Conservation (phyloP, 2,329 filamentous ascomycete species). For the Ophioceras dolichostomum region DNA sequence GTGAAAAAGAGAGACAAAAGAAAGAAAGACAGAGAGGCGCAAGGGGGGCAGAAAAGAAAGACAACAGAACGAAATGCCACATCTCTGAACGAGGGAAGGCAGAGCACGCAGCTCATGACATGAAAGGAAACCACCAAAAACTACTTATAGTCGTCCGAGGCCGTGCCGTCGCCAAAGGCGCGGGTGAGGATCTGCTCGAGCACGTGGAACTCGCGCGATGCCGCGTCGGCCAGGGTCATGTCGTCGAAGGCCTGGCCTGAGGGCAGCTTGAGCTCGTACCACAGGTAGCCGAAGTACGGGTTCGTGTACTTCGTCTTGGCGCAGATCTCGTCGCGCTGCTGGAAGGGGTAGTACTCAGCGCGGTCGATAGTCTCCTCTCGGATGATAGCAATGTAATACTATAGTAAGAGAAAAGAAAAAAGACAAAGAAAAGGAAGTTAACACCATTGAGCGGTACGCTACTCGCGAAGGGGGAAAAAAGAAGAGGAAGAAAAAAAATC, state of each 20-base stretch:
- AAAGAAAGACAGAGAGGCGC: neutral
- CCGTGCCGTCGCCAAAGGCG: constrained; percentile 16
- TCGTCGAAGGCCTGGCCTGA: constrained; percentile 28
- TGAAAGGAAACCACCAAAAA: too few relatives aligned
- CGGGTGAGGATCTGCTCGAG: constrained; percentile 36
- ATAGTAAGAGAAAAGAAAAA: neutral
- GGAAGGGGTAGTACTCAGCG: constrained; percentile 24
- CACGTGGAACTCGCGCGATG: constrained; percentile 31
- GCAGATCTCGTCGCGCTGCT: constrained; percentile 26
- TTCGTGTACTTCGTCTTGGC: constrained; percentile 20
- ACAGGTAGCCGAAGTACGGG: constrained; percentile 40
- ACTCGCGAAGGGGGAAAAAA: neutral
- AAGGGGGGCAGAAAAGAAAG: neutral
- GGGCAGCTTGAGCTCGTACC: constrained; percentile 31
- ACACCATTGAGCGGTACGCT: neutral
- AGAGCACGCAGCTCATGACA: too few relatives aligned
- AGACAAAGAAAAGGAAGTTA: neutral
- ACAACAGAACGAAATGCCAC: neutral
- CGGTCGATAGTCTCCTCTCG: constrained; percentile 36
- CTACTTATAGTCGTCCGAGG: too few relatives aligned
- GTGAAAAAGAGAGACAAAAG: neutral
- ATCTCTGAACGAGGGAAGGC: neutral
- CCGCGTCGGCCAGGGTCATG: constrained; percentile 34
- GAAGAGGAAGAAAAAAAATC: constrained; percentile 15
- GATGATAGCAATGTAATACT: constrained; percentile 47